Evolutionary conservation across 345 rosid genomes (phyloP).

Genomic region (Moricandia moricandioides): DNA sequence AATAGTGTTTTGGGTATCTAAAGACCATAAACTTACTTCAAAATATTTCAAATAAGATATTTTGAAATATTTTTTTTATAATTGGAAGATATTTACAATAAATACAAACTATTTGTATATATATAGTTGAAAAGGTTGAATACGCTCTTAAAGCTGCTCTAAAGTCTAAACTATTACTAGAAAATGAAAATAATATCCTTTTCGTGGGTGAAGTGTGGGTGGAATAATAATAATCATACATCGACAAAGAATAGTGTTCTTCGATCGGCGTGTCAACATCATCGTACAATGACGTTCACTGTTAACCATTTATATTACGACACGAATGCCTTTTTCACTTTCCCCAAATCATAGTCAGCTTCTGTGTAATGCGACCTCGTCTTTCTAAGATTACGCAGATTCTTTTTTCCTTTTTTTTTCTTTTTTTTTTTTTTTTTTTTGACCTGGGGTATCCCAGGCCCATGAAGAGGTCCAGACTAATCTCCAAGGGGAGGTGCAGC

Average conservation of each 20-base stretch:
- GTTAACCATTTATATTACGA: background rate
- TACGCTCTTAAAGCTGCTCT: background rate
- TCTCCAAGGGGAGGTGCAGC: no score
- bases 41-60: background rate
- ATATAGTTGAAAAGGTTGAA: background rate
- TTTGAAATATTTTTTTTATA: background rate
- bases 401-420: background rate
- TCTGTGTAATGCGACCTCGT: slow-evolving; percentile 15
- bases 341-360: slow-evolving; percentile 13
- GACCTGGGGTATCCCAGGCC: no score
- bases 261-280: slow-evolving; percentile 27
- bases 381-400: slow-evolving; percentile 7
- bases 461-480: no score
- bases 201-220: slow-evolving; percentile 6
- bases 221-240: slow-evolving; percentile 15
- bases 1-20: no score
- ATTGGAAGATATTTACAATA: no score
- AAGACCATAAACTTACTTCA: no score
- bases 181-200: background rate
- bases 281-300: slow-evolving; percentile 29
- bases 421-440: no score
- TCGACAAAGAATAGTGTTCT: slow-evolving; percentile 17
- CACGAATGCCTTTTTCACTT: slow-evolving; percentile 13
- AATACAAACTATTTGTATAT: no score
- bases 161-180: background rate